Evolutionary conservation across 169 alveolate species (phyloP).

Genomic region (Amoebophrya sp.): DNA sequence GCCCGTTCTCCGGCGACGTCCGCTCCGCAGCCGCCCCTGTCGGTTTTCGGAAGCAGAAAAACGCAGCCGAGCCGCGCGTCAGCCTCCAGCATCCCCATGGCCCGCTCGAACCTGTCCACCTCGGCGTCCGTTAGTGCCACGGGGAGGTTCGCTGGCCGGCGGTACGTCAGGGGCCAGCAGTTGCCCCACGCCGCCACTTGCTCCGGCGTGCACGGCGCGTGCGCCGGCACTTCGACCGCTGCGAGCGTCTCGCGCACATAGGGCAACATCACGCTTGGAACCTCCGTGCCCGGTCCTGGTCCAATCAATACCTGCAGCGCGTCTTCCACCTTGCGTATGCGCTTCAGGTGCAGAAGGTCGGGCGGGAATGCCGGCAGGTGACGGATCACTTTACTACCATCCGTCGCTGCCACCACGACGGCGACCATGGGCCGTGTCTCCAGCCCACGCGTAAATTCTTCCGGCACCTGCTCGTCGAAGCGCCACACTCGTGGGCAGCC

Average conservation of each 20-base stretch:
- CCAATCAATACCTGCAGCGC: not conserved
- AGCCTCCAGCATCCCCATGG: not conserved
- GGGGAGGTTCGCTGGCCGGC: not conserved
- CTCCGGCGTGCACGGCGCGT: not conserved
- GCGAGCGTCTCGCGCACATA: not conserved
- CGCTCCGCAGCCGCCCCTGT: too few species aligned
- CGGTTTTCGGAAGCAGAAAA: not conserved
- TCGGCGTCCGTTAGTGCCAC: not conserved
- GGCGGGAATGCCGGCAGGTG: not conserved
- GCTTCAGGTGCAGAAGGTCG: not conserved
- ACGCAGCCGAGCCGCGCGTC: not conserved
- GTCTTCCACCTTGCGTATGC: not conserved
- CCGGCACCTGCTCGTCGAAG: not conserved
- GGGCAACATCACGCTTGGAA: not conserved
- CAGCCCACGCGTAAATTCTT: not conserved
- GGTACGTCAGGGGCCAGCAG: not conserved
- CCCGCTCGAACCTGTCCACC: not conserved
- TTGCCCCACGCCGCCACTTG: not conserved
- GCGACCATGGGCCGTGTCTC: not conserved
- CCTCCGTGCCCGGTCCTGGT: not conserved
- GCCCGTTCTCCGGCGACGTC: too few species aligned
- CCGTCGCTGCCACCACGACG: not conserved
- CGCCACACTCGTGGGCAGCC: too few species aligned
- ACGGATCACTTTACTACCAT: not conserved
- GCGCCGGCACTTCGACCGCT: not conserved